Evolutionary conservation across 768 basidiomycete genomes (phyloP).

Genomic region (Termitomyces sp.): DNA sequence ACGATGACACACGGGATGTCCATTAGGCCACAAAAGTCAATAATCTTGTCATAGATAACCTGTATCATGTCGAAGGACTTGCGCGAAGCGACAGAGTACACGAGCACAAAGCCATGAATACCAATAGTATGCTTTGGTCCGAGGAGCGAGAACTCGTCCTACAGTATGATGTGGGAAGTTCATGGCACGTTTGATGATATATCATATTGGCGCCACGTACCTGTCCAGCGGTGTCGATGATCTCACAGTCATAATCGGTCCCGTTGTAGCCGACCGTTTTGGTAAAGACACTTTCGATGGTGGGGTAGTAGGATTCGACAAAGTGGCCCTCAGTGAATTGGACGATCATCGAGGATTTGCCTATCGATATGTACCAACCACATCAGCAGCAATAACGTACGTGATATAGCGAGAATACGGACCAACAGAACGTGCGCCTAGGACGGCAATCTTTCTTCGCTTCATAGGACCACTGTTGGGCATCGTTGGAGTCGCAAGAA

Average conservation of each 20-base stretch:
- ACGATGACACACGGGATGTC: conserved; percentile 90
- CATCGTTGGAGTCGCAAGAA: conserved; percentile 22
- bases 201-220: conserved; percentile 39
- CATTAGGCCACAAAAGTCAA: conserved; percentile 79
- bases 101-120: conserved; percentile 91
- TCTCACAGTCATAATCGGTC: conserved; percentile 84
- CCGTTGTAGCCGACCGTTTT: conserved; percentile 81
- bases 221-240: conserved; percentile 95
- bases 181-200: background rate
- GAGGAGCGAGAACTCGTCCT: conserved; percentile 93
- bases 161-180: conserved; percentile 16
- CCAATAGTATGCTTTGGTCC: conserved; percentile 89
- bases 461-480: conserved; percentile 37
- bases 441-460: conserved; percentile 81
- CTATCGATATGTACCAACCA: conserved; percentile 37
- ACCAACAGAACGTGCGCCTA: conserved; percentile 87
- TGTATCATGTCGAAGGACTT: conserved; percentile 90
- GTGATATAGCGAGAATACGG: conserved; percentile 27
- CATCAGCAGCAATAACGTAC: conserved; percentile 15
- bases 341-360: conserved; percentile 88
- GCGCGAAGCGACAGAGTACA: conserved; percentile 85
- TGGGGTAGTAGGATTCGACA: conserved; percentile 87
- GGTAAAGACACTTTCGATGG: conserved; percentile 78
- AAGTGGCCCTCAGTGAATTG: conserved; percentile 88
- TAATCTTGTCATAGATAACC: conserved; percentile 89